A percentile compares a stretch with the other conserved stretches of the same genome.
Conservation (phyloP, 495 filamentous ascomycete species). For the Cercophora samala region DNA sequence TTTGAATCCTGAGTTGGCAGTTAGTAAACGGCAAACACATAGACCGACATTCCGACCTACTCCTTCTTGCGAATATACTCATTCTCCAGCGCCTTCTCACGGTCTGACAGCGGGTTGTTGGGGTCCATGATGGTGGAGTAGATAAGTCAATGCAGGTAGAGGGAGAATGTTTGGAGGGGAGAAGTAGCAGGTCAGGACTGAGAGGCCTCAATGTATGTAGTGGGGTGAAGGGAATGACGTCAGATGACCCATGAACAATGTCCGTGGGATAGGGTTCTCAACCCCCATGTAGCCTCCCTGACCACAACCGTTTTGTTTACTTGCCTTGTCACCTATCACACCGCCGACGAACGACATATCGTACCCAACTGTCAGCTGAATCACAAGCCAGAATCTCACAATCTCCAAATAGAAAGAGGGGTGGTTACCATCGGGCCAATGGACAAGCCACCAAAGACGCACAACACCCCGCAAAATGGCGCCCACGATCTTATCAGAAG, state of each 20-base stretch:
- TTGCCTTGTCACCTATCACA: too few species aligned
- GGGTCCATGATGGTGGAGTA: slow-evolving; percentile 24
- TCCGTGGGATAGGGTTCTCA: neutral
- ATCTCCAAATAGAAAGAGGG: neutral
- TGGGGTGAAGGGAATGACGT: neutral
- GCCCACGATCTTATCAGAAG: neutral
- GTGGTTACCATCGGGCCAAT: neutral
- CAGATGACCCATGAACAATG: neutral
- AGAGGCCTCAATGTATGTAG: neutral
- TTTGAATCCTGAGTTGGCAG: slow-evolving; percentile 6
- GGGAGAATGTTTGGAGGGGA: too few species aligned
- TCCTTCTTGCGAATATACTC: slow-evolving; percentile 36
- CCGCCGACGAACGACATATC: neutral
- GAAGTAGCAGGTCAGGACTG: neutral
- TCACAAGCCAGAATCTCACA: neutral
- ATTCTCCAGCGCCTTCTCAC: slow-evolving; percentile 35
- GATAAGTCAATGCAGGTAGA: too few species aligned
- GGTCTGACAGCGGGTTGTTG: slow-evolving; percentile 32
- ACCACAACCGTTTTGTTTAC: neutral
- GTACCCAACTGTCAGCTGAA: neutral
- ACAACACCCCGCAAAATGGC: neutral
- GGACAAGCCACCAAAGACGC: neutral
- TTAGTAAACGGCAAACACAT: neutral
- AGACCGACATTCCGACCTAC: slow-evolving; percentile 12
- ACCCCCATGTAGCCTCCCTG: neutral